Conservation (phyloP, 352 stramenopile species). For the Pythium phragmitis region DNA sequence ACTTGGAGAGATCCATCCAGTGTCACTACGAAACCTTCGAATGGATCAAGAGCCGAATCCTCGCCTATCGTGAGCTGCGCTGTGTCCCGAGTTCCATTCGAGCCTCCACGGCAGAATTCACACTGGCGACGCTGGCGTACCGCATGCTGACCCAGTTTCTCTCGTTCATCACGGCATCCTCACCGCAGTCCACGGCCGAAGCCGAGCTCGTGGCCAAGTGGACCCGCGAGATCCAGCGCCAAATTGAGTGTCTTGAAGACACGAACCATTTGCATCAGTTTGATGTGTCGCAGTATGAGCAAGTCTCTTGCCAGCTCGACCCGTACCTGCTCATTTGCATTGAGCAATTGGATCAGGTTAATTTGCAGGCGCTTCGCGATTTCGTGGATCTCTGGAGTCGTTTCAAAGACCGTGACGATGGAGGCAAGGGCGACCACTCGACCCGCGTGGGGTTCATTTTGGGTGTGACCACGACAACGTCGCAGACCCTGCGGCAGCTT, state of each 20-base stretch:
- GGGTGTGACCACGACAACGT: constrained; percentile 66
- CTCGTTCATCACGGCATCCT: neutral
- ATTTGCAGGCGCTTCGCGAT: constrained; percentile 54
- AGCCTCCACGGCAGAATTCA: constrained; percentile 43
- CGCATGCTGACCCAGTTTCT: constrained; percentile 30
- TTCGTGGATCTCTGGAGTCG: constrained; percentile 76
- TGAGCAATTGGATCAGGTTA: constrained; percentile 71
- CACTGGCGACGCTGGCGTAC: constrained; percentile 51
- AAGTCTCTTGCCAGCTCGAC: constrained; percentile 13
- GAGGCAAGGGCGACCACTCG: neutral
- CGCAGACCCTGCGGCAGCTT: constrained; percentile 62
- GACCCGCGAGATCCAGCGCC: neutral
- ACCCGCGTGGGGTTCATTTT: constrained; percentile 56
- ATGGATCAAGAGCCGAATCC: constrained; percentile 50
- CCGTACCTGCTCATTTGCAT: constrained; percentile 69
- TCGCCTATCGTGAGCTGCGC: constrained; percentile 19
- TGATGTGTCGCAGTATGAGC: constrained; percentile 7
- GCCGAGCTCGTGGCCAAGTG: neutral
- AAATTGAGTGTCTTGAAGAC: constrained; percentile 17
- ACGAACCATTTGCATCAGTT: constrained; percentile 24
- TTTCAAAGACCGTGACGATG: constrained; percentile 27
- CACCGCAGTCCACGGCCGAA: neutral
- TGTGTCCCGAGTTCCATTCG: constrained; percentile 1
- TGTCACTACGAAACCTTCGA: constrained; percentile 39
- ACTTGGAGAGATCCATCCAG: constrained; percentile 31